A percentile compares a stretch with the other conserved stretches of the same genome.
phyloP scores from a whole-genome alignment of 257 asterid genomes.

The Hygrophila difformis region DNA sequence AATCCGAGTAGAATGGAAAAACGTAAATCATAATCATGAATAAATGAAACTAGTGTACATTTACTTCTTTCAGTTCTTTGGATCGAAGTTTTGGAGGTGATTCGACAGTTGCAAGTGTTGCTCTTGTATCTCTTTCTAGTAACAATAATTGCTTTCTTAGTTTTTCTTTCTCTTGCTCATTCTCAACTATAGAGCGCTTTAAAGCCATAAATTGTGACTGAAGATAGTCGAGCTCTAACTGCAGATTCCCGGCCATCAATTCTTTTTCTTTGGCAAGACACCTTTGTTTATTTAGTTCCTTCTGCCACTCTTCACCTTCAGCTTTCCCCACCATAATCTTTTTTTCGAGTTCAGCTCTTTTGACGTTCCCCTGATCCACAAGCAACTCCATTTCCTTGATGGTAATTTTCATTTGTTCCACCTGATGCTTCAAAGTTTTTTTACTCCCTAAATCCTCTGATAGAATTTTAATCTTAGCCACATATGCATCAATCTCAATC shows the following conservation, averaged over 20 bases:
- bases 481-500: no score
- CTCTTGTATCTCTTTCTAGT: constrained; percentile 35
- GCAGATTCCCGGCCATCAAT: constrained; percentile 27
- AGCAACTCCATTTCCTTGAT: constrained; percentile 38
- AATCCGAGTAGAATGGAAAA: constrained; percentile 7
- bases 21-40: no score
- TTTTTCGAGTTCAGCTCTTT: constrained; percentile 42
- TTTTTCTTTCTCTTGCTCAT: constrained; percentile 54
- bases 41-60: not conserved
- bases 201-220: constrained; percentile 35
- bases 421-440: constrained; percentile 31
- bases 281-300: constrained; percentile 35
- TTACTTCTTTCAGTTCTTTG: constrained; percentile 74
- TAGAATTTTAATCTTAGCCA: constrained; percentile 20
- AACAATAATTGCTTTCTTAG: constrained; percentile 43
- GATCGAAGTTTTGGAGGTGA: constrained; percentile 26
- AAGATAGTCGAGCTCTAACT: constrained; percentile 37
- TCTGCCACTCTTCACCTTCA: constrained; percentile 32
- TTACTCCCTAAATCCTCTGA: constrained; percentile 32
- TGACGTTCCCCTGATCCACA: constrained; percentile 32
- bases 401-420: constrained; percentile 36
- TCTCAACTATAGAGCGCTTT: constrained; percentile 28
- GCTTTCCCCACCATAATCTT: constrained; percentile 24
- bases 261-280: constrained; percentile 51
- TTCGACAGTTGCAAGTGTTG: constrained; percentile 26